Percentiles rank a stretch among this genome's conserved stretches.
These are phyloP conservation scores for Chionographis japonica DNA, from an alignment of 106 monocot genomes.

Conservation along the genomic window DNA sequence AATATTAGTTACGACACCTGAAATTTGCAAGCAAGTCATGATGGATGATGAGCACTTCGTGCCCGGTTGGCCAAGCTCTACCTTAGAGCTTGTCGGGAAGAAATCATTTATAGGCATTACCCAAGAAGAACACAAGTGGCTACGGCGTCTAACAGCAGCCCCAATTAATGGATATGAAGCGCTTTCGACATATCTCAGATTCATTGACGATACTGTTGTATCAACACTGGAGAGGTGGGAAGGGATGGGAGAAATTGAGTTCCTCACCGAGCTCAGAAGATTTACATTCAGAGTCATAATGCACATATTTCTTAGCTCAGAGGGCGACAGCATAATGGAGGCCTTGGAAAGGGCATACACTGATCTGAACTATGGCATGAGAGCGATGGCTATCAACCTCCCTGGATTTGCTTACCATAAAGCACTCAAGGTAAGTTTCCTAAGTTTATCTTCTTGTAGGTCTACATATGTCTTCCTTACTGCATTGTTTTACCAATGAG, in stretches of 20 bases:
- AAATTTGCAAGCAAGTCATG: constrained; percentile 65
- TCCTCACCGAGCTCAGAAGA: constrained; percentile 77
- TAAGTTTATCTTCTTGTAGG: neutral
- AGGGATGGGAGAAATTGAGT: constrained; percentile 58
- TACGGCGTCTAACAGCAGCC: constrained; percentile 56
- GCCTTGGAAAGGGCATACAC: constrained; percentile 69
- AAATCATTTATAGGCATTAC: constrained; percentile 71
- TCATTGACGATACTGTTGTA: constrained; percentile 56
- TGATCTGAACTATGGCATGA: constrained; percentile 77
- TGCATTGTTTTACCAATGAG: no score
- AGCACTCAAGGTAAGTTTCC: constrained; percentile 52
- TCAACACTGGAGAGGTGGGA: constrained; percentile 60
- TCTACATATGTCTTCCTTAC: no score
- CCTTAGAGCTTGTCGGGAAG: constrained; percentile 63
- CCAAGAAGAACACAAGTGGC: constrained; percentile 71
- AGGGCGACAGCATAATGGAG: constrained; percentile 24
- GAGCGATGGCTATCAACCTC: constrained; percentile 91
- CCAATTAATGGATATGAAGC: constrained; percentile 81
- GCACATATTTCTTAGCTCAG: constrained; percentile 77
- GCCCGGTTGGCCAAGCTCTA: constrained; percentile 80
- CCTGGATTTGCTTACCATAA: constrained; percentile 84
- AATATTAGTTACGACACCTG: constrained; percentile 62
- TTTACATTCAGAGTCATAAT: constrained; percentile 87
- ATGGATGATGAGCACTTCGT: constrained; percentile 86
- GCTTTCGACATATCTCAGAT: constrained; percentile 67